Evolutionary conservation across 352 stramenopile genomes (phyloP).

Genomic region (Globisporangium heterothallicum): DNA sequence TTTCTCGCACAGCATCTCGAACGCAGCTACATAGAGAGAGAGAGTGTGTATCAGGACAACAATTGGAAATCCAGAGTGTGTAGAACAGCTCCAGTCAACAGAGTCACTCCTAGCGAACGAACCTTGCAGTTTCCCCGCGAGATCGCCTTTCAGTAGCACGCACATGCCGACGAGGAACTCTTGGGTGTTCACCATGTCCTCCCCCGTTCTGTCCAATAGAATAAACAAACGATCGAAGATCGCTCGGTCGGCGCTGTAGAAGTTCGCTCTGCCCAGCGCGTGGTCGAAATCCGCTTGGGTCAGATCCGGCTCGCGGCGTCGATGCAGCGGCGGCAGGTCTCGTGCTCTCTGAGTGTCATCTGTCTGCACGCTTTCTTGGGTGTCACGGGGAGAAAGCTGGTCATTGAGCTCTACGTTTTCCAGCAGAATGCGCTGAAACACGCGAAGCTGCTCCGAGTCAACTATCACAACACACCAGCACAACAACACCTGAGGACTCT

Average conservation of each 20-base stretch:
- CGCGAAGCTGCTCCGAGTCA: conserved; percentile 26
- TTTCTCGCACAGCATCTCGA: conserved; percentile 11
- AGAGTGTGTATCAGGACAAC: too few species aligned
- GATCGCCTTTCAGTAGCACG: conserved; percentile 33
- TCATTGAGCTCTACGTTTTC: not conserved
- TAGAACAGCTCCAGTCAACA: not conserved
- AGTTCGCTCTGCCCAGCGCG: conserved; percentile 35
- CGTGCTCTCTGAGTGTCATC: too few species aligned
- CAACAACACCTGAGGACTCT: not conserved
- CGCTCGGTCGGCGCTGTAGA: conserved; percentile 34
- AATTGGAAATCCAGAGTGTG: not conserved
- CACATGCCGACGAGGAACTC: conserved; percentile 45
- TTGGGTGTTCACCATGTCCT: conserved; percentile 34
- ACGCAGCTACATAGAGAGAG: conserved; percentile 2
- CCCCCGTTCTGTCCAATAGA: conserved; percentile 52
- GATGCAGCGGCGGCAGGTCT: not conserved
- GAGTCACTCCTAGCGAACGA: conserved; percentile 9
- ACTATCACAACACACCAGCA: too few species aligned
- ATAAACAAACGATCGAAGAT: conserved; percentile 58
- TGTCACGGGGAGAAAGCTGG: not conserved
- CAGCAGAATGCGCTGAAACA: conserved; percentile 21
- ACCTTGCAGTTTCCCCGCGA: conserved; percentile 43
- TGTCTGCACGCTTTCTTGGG: too few species aligned
- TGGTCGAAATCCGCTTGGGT: conserved; percentile 24
- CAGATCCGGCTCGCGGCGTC: conserved; percentile 29